Evolutionary conservation across 331 rosid species (phyloP).

Genomic region (Malus hybrid): DNA sequence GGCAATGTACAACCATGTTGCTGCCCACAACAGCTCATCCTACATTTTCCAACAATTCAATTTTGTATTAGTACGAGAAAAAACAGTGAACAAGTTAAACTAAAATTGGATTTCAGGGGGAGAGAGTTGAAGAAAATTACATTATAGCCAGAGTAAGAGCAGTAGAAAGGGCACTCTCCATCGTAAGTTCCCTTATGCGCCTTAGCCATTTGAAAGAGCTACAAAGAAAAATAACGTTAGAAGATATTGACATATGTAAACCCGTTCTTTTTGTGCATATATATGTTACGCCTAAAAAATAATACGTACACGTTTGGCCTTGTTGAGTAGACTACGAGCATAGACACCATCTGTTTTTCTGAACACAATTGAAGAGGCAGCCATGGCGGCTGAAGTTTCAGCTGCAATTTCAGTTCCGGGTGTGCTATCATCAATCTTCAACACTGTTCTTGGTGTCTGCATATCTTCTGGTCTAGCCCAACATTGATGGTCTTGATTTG

Average conservation of each 20-base stretch:
- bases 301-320: conserved; percentile 61
- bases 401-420: conserved; percentile 86
- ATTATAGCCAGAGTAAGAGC: conserved; percentile 83
- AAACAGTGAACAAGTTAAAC: not conserved
- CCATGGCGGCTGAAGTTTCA: conserved; percentile 91
- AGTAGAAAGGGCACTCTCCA: conserved; percentile 97
- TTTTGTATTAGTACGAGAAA: not conserved
- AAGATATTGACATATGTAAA: not conserved
- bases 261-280: not conserved
- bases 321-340: conserved; percentile 74
- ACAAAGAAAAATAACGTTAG: not conserved
- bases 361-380: conserved; percentile 69
- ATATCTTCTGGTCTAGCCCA: conserved; percentile 81
- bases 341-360: conserved; percentile 30
- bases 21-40: conserved; percentile 97
- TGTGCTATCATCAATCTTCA: conserved; percentile 29
- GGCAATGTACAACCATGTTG: conserved; percentile 75
- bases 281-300: not conserved
- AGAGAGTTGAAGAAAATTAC: conserved; percentile 24
- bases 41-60: conserved; percentile 5
- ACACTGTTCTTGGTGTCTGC: conserved; percentile 63
- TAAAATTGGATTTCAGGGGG: not conserved
- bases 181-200: conserved; percentile 68
- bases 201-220: conserved; percentile 70
- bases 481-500: conserved; percentile 62